Evolutionary conservation across 2,329 filamentous ascomycete genomes (phyloP).

Genomic region (Nigrospora sphaerica): DNA sequence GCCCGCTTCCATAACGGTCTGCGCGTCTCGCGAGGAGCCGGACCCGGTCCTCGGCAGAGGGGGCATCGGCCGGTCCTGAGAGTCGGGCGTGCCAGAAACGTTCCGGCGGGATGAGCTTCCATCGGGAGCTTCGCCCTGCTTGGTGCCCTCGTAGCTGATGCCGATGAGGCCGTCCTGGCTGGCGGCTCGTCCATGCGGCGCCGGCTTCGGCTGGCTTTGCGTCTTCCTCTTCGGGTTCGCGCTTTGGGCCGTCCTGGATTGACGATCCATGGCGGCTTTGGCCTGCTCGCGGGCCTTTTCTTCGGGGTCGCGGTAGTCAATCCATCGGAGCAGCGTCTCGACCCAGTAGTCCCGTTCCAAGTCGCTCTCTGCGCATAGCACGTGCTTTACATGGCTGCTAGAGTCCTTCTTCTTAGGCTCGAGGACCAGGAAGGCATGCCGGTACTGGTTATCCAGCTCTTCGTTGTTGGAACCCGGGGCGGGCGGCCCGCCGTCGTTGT

Average conservation of each 20-base stretch:
- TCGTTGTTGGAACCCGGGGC: slow-evolving; percentile 51
- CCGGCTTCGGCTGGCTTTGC: slow-evolving; percentile 23
- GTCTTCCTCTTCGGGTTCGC: slow-evolving; percentile 35
- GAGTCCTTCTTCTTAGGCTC: slow-evolving; percentile 97
- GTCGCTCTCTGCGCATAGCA: slow-evolving; percentile 93
- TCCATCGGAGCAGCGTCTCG: slow-evolving; percentile 79
- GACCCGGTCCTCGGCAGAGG: slow-evolving; percentile 54
- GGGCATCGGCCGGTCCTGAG: slow-evolving; percentile 20
- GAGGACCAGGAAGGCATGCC: slow-evolving; percentile 89
- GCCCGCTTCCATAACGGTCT: slow-evolving; percentile 75
- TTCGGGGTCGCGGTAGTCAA: slow-evolving; percentile 63
- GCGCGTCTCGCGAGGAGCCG: slow-evolving; percentile 71
- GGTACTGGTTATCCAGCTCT: slow-evolving; percentile 86
- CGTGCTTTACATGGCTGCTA: slow-evolving; percentile 79
- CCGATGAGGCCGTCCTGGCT: slow-evolving; percentile 43
- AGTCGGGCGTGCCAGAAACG: slow-evolving; percentile 19
- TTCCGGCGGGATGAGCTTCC: slow-evolving; percentile 27
- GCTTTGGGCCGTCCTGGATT: slow-evolving; percentile 16
- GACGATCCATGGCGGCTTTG: neutral
- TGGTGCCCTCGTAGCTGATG: slow-evolving; percentile 50
- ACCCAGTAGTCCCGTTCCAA: slow-evolving; percentile 91
- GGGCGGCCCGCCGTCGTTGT: slow-evolving; percentile 51
- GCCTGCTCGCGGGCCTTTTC: slow-evolving; percentile 40
- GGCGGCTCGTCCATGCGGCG: slow-evolving; percentile 25
- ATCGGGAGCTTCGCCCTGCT: slow-evolving; percentile 43